Base-by-base conservation (phyloP, 2,329 filamentous ascomycete species). In the Exophiala lecanii-corni region DNA sequence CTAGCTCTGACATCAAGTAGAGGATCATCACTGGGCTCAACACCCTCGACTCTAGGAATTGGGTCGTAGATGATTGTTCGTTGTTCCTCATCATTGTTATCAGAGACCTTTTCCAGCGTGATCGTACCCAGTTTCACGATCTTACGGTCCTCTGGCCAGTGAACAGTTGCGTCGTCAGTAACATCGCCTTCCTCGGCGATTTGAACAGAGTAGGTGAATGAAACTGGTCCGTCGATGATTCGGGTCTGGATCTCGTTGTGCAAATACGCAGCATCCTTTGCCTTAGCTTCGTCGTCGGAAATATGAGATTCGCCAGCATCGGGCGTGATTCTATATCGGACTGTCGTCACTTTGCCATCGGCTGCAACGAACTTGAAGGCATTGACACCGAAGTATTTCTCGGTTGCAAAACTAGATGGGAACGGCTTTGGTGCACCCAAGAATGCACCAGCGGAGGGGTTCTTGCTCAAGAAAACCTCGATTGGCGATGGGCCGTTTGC, bases 51-150 rank as follows among this genome's bases (percentile, higher is more conserved):
- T 40, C 75, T 63, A 4, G 76, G 75, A 37, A 79, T 68, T 1
- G 76, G 76, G 62, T 81, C 76, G 50, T 76, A 79, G 49, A 80
- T 79, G 30, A 74, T 62, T 21, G 63, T 60, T 61, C 77, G 73
- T 61, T 75, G 69, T 61, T 70, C 60, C 44, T 57, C 56, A 26
- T 66, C 61, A n/a, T 66, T 61, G 25, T 55, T 50, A 16, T 60
- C 57, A 18, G 67, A 56, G 7, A 70, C 44, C 17, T 57, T 55
- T 16, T 73, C 64, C 7, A 79, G 42, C 43, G 54, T 67, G 5
- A 79, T 55, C 1, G 55, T 66, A 1, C 76, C 76, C 41, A 80
- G 55, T 49, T 75, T 69, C 3, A 77, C 71, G 15, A 74, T 36
- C 47, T 69, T 51, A 26, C 75, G 64, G 3, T 66, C 64, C 26